phyloP scores from a whole-genome alignment of 1,284 basidiomycete genomes.

The Anthracocystis setariae region DNA sequence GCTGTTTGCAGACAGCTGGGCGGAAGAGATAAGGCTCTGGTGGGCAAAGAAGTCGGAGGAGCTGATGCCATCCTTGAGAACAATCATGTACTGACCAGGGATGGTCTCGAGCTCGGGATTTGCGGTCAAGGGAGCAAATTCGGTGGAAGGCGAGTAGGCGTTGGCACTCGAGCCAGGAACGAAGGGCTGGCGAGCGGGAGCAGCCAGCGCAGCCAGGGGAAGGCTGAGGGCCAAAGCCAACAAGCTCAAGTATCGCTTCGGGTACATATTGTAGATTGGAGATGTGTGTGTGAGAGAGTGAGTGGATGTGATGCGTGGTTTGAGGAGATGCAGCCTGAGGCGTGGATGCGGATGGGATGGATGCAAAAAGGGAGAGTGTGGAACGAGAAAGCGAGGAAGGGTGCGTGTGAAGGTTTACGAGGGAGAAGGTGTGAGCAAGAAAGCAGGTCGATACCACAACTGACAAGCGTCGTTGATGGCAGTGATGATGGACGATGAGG shows the following conservation, averaged over 20 bases:
- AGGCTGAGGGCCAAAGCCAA: slow-evolving; percentile 49
- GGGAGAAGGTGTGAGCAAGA: slow-evolving; percentile 6
- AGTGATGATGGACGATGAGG: slow-evolving; percentile 18
- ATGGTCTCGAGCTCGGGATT: slow-evolving; percentile 58
- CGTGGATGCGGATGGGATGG: not conserved
- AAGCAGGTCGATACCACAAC: slow-evolving; percentile 13
- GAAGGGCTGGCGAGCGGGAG: slow-evolving; percentile 50
- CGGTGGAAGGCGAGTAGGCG: slow-evolving; percentile 44
- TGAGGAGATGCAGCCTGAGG: not conserved
- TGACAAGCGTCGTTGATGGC: slow-evolving; percentile 11
- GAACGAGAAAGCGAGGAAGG: not conserved
- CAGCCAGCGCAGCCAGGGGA: slow-evolving; percentile 45
- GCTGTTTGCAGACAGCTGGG: slow-evolving; percentile 52
- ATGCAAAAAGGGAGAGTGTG: not conserved
- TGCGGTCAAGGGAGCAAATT: slow-evolving; percentile 48
- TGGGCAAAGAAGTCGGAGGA: slow-evolving; percentile 57
- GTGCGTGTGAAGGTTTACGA: not conserved
- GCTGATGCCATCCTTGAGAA: slow-evolving; percentile 63
- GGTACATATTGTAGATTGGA: slow-evolving; percentile 31
- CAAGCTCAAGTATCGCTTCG: slow-evolving; percentile 49
- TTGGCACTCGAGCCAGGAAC: slow-evolving; percentile 48
- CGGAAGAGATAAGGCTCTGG: slow-evolving; percentile 48
- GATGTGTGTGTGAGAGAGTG: slow-evolving; percentile 3
- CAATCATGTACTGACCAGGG: slow-evolving; percentile 63
- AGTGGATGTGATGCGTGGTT: slow-evolving; percentile 3